These are phyloP conservation scores for Russula sp. DNA, from an alignment of 768 basidiomycete genomes.

Conservation along the genomic window DNA sequence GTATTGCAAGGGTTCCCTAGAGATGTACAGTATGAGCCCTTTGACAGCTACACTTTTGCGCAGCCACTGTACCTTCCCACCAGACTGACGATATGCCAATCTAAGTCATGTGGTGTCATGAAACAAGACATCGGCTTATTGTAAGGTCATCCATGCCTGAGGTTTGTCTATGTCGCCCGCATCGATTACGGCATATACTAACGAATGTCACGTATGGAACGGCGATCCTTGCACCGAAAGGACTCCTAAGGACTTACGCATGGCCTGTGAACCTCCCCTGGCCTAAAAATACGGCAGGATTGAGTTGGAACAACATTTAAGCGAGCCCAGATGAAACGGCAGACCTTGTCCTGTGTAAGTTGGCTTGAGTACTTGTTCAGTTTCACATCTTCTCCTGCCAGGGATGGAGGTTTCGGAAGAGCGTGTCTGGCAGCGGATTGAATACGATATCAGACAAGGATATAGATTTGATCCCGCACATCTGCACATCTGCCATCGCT, in stretches of 20 bases:
- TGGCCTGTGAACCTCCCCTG: constrained; percentile 76
- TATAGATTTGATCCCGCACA: constrained; percentile 2
- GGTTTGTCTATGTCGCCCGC: constrained; percentile 81
- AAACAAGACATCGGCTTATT: background rate
- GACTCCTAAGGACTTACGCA: constrained; percentile 49
- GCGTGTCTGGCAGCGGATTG: constrained; percentile 31
- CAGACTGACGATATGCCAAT: constrained; percentile 85
- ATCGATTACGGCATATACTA: constrained; percentile 70
- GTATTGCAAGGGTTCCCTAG: constrained; percentile 81
- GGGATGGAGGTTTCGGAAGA: constrained; percentile 31
- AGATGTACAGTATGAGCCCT: constrained; percentile 2
- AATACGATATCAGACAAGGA: background rate
- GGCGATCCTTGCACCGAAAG: background rate
- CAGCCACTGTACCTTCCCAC: constrained; percentile 70
- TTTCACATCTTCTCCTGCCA: constrained; percentile 32
- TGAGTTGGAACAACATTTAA: background rate
- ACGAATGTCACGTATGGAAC: background rate
- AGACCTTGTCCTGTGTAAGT: constrained; percentile 71
- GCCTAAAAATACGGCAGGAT: constrained; percentile 29
- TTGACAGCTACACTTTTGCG: background rate
- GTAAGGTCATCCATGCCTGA: constrained; percentile 43
- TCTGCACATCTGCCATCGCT: constrained; percentile 18
- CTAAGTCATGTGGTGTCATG: constrained; percentile 31
- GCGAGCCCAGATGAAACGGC: constrained; percentile 3
- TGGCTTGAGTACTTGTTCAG: constrained; percentile 72